Evolutionary conservation across 106 monocot genomes (phyloP).

Genomic region (Allium sativum): DNA sequence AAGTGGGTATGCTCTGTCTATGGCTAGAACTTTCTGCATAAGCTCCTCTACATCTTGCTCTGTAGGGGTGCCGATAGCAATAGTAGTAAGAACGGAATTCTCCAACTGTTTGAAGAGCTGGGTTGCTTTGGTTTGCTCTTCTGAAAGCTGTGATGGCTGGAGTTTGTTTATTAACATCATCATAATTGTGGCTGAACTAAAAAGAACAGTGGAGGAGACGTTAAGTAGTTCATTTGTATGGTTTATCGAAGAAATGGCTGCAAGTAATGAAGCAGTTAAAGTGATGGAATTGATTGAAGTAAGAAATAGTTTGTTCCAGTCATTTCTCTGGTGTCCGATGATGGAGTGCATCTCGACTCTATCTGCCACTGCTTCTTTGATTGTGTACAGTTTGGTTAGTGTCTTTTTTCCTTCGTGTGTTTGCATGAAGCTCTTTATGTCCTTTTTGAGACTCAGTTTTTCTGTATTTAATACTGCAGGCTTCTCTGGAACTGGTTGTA

Average conservation of each 20-base stretch:
- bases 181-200: neutral
- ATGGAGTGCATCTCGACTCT: constrained; percentile 42
- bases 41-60: constrained; percentile 28
- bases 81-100: constrained; percentile 23
- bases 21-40: constrained; percentile 50
- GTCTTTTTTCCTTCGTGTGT: neutral
- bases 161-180: neutral
- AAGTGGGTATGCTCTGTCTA: constrained; percentile 66
- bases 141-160: neutral
- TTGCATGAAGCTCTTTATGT: neutral
- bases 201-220: constrained; percentile 1
- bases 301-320: constrained; percentile 50
- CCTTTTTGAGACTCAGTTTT: neutral
- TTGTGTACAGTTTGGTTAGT: constrained; percentile 18
- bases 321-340: constrained; percentile 44
- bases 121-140: constrained; percentile 72
- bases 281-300: constrained; percentile 43
- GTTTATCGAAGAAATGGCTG: constrained; percentile 15
- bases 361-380: constrained; percentile 33
- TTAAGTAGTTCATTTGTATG: neutral
- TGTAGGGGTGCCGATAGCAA: constrained; percentile 6
- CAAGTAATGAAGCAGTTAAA: constrained; percentile 34
- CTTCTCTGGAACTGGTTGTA: neutral
- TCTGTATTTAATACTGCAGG: neutral
- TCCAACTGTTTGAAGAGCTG: constrained; percentile 56